phyloP scores from a whole-genome alignment of 2,329 filamentous ascomycete genomes.

The Hortaea sp. region DNA sequence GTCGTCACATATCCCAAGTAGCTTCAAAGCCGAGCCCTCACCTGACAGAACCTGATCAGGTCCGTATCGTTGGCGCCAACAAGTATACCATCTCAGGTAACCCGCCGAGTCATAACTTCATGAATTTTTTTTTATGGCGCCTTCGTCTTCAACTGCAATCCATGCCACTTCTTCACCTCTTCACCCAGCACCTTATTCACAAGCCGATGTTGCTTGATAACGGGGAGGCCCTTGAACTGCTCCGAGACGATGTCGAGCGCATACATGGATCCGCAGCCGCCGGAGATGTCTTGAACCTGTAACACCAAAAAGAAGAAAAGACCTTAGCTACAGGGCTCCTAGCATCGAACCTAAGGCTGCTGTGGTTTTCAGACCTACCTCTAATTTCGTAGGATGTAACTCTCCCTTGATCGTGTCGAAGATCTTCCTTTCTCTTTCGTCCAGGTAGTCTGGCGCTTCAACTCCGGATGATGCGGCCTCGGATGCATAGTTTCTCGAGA shows the following conservation, averaged over 20 bases:
- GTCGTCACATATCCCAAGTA: no score
- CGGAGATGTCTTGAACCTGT: constrained; percentile 68
- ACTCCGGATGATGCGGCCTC: constrained; percentile 5
- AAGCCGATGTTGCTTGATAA: constrained; percentile 74
- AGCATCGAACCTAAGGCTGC: not conserved
- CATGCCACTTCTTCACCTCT: constrained; percentile 72
- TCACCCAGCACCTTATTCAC: constrained; percentile 67
- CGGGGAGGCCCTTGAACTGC: constrained; percentile 57
- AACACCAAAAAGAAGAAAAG: not conserved
- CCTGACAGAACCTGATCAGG: no score
- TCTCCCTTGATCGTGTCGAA: constrained; percentile 37
- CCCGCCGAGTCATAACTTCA: no score
- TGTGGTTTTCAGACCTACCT: constrained; percentile 26
- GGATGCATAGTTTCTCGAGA: constrained; percentile 4
- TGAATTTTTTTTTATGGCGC: constrained; percentile 22
- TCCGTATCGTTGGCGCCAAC: no score
- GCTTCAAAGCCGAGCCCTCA: no score
- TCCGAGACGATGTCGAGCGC: constrained; percentile 66
- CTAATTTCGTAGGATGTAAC: constrained; percentile 34
- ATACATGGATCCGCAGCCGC: constrained; percentile 82
- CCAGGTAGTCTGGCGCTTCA: constrained; percentile 38
- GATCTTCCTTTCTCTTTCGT: constrained; percentile 35
- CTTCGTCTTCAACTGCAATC: constrained; percentile 67
- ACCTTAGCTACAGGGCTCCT: not conserved
- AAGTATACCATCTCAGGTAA: no score